Percentiles rank a stretch among this genome's conserved stretches.
These are phyloP conservation scores for Boletus pseudo-olivaceus DNA, from an alignment of 768 basidiomycete genomes.

Conservation along the genomic window DNA sequence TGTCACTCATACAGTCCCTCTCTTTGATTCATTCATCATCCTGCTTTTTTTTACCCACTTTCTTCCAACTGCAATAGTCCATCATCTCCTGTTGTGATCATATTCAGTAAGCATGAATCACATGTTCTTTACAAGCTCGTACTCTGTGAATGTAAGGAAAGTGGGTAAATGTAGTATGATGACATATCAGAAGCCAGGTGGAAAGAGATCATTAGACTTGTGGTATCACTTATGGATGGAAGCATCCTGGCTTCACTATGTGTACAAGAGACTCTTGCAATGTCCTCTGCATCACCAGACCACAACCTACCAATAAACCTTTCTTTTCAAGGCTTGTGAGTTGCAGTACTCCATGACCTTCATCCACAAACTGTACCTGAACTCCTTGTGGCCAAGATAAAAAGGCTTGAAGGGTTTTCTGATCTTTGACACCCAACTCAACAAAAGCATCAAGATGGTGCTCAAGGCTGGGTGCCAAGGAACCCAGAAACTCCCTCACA, in stretches of 20 bases:
- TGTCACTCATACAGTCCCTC: conserved; percentile 16
- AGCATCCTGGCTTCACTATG: background rate
- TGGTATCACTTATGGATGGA: background rate
- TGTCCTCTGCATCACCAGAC: background rate
- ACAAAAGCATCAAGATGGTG: conserved; percentile 16
- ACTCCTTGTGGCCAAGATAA: conserved; percentile 19
- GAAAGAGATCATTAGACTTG: background rate
- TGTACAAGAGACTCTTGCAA: background rate
- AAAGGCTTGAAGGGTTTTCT: conserved; percentile 20
- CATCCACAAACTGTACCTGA: conserved; percentile 18
- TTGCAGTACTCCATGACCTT: conserved; percentile 3
- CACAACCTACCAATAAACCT: conserved; percentile 13
- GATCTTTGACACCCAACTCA: conserved; percentile 22
- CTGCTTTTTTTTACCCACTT: conserved; percentile 16
- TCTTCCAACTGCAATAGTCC: conserved; percentile 24
- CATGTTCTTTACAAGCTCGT: conserved; percentile 5
- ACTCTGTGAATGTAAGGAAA: conserved; percentile 2
- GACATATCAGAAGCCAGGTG: background rate
- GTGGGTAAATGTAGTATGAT: conserved; percentile 1
- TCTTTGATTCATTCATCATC: conserved; percentile 18
- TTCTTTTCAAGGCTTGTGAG: conserved; percentile 23
- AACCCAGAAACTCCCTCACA: conserved; percentile 17
- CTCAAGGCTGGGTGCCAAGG: conserved; percentile 22
- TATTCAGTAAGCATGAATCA: conserved; percentile 22
- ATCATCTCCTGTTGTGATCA: conserved; percentile 24